A percentile compares a stretch with the other conserved stretches of the same genome.
These are phyloP conservation scores for Sporothrix globosa DNA, from an alignment of 2,329 filamentous ascomycete species.

Conservation along the genomic window DNA sequence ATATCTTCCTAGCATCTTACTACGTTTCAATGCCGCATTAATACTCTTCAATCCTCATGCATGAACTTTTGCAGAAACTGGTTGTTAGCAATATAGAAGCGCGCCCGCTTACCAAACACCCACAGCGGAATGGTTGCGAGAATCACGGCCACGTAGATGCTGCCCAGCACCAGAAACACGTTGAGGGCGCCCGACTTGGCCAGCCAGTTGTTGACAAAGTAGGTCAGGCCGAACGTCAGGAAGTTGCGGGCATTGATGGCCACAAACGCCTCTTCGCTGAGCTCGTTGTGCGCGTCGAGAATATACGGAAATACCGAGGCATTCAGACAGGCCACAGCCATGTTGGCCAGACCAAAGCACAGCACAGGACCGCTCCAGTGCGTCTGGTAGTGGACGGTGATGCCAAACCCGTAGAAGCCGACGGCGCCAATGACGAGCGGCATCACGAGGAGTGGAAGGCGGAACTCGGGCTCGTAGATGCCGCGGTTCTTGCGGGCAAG, in stretches of 20 bases:
- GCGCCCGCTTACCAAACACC: slow-evolving; percentile 53
- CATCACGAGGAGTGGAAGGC: slow-evolving; percentile 49
- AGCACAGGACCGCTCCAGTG: slow-evolving; percentile 54
- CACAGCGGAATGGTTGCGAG: slow-evolving; percentile 54
- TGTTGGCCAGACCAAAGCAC: slow-evolving; percentile 54
- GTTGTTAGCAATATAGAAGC: slow-evolving; percentile 50
- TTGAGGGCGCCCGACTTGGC: slow-evolving; percentile 43
- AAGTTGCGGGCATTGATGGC: slow-evolving; percentile 56
- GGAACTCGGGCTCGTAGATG: slow-evolving; percentile 60
- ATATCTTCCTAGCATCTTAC: too few relatives aligned
- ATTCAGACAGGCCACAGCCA: slow-evolving; percentile 52
- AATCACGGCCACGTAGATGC: slow-evolving; percentile 50
- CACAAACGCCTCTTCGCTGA: slow-evolving; percentile 52
- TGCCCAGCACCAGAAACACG: slow-evolving; percentile 47
- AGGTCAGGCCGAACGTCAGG: slow-evolving; percentile 52
- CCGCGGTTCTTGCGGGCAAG: slow-evolving; percentile 54
- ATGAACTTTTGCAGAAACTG: slow-evolving; percentile 42
- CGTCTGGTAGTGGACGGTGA: slow-evolving; percentile 49
- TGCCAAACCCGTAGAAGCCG: slow-evolving; percentile 55
- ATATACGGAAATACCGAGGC: slow-evolving; percentile 57
- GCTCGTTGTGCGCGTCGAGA: slow-evolving; percentile 52
- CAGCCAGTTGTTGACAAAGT: slow-evolving; percentile 49
- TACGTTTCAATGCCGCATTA: too few relatives aligned
- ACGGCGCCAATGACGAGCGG: slow-evolving; percentile 48
- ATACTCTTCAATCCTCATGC: slow-evolving; percentile 38